A percentile compares a stretch with the other conserved stretches of the same genome.
Evolutionary conservation across 495 filamentous ascomycete species (phyloP).

Genomic region (Zalerion maritima): DNA sequence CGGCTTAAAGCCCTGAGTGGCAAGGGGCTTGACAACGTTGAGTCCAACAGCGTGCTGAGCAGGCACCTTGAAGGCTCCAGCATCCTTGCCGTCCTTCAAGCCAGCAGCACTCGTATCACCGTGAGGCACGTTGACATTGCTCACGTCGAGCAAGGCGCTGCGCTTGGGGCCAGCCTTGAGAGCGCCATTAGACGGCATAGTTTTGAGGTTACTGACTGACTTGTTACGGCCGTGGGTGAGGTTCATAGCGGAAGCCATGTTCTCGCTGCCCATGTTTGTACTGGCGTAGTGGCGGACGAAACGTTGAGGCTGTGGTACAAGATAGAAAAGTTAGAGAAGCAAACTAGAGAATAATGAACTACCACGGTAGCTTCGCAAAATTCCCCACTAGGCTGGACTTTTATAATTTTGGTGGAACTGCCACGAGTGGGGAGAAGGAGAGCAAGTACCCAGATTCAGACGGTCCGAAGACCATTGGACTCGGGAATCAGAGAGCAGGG

Average conservation of each 20-base stretch:
- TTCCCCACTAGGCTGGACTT: no score
- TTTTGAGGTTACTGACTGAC: constrained; percentile 54
- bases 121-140: constrained; percentile 46
- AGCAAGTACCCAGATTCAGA: no score
- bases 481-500: no score
- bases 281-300: constrained; percentile 44
- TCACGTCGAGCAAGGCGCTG: constrained; percentile 67
- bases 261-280: constrained; percentile 53
- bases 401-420: no score
- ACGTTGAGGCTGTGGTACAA: constrained; percentile 55
- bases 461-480: no score
- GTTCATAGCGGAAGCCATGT: constrained; percentile 44
- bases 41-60: constrained; percentile 16
- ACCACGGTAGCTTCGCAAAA: no score
- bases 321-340: constrained; percentile 1
- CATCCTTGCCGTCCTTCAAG: constrained; percentile 29
- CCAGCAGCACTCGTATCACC: constrained; percentile 21
- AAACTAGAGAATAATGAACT: no score
- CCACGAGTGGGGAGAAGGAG: no score
- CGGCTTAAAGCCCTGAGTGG: background rate
- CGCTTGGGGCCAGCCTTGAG: constrained; percentile 58
- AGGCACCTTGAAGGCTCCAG: constrained; percentile 11
- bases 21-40: constrained; percentile 15
- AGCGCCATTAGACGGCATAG: constrained; percentile 36
- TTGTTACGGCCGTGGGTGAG: constrained; percentile 67